These are phyloP conservation scores for Coemansia sp. DNA, from an alignment of 192 early-diverging fungal genomes.

Conservation along the genomic window DNA sequence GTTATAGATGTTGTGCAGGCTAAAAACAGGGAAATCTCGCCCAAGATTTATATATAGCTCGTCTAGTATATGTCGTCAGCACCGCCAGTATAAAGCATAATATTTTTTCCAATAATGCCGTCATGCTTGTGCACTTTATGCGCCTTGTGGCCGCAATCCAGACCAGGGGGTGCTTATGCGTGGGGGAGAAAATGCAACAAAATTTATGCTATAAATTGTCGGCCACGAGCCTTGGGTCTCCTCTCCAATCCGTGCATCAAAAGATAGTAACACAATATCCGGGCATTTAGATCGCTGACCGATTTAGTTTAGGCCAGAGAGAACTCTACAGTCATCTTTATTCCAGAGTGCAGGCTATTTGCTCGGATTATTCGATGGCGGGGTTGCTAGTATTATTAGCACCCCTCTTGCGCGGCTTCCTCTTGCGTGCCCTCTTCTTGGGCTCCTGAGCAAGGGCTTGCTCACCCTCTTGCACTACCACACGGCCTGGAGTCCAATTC, in stretches of 20 bases:
- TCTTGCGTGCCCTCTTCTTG: background rate
- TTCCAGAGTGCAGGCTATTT: too few species aligned
- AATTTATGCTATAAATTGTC: background rate
- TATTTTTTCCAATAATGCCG: background rate
- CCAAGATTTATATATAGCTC: background rate
- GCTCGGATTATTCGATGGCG: background rate
- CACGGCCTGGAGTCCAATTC: background rate
- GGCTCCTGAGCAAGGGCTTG: background rate
- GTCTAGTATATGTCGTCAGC: background rate
- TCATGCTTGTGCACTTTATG: slow-evolving; percentile 4
- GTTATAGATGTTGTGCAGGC: background rate
- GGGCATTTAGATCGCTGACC: too few species aligned
- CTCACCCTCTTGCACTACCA: background rate
- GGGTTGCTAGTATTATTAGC: background rate
- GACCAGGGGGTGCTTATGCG: background rate
- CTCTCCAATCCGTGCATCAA: background rate
- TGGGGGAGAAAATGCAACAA: background rate
- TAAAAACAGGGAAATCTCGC: background rate
- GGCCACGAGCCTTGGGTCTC: too few species aligned
- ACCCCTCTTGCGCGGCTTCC: background rate
- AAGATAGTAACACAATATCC: too few species aligned
- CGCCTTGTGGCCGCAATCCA: background rate
- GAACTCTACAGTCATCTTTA: too few species aligned
- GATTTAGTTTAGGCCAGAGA: too few species aligned
- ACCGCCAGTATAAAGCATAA: background rate